These are phyloP conservation scores for Capsicum chinense DNA, from an alignment of 257 asterid species.

Conservation along the genomic window DNA sequence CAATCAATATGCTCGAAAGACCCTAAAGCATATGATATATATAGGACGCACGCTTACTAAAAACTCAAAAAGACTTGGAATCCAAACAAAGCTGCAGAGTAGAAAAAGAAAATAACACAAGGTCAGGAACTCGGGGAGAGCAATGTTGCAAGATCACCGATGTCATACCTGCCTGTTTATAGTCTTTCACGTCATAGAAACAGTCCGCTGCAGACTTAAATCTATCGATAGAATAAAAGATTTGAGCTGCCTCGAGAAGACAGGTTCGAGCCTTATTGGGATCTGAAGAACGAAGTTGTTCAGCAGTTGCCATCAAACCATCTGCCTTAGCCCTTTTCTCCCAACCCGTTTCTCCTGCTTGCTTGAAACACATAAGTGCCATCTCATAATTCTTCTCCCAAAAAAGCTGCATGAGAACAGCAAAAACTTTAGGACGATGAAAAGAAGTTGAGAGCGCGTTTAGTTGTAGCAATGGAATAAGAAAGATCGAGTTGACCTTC, in stretches of 20 bases:
- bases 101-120: background rate
- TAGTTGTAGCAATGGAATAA: background rate
- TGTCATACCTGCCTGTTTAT: conserved; percentile 56
- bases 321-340: conserved; percentile 65
- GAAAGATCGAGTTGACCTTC: conserved; percentile 44
- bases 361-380: conserved; percentile 69
- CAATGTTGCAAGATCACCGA: background rate
- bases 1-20: background rate
- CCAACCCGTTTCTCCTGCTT: conserved; percentile 57
- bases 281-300: conserved; percentile 45
- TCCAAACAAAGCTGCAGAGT: background rate
- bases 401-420: conserved; percentile 50
- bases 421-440: background rate
- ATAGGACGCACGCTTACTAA: background rate
- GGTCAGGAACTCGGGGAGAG: background rate
- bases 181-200: conserved; percentile 60
- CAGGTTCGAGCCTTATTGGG: conserved; percentile 39
- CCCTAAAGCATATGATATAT: background rate
- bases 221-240: conserved; percentile 54
- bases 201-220: conserved; percentile 68
- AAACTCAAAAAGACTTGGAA: background rate
- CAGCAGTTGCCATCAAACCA: conserved; percentile 51
- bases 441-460: background rate
- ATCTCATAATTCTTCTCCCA: conserved; percentile 69
- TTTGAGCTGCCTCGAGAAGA: conserved; percentile 69